phyloP scores from a whole-genome alignment of 2,329 filamentous ascomycete genomes.

The Phyllosticta citriasiana region DNA sequence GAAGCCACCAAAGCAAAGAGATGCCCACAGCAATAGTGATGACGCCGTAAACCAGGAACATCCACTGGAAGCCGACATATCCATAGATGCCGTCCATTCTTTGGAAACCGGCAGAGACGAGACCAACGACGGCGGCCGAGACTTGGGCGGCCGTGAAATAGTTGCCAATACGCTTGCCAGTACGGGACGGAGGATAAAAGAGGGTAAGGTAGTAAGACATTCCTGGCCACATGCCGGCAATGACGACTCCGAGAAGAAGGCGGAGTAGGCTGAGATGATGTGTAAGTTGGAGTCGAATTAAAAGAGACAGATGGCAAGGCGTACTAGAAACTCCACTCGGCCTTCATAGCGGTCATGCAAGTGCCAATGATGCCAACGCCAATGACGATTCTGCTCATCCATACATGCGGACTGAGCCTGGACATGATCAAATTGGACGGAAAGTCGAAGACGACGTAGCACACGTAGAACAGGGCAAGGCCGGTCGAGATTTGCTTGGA shows the following conservation, averaged over 20 bases:
- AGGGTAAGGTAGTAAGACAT: conserved; percentile 90
- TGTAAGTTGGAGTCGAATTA: conserved; percentile 10
- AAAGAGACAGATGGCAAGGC: conserved; percentile 15
- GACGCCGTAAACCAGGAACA: conserved; percentile 83
- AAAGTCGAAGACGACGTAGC: conserved; percentile 82
- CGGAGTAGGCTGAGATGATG: conserved; percentile 51
- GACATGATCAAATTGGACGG: conserved; percentile 88
- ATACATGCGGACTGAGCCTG: conserved; percentile 69
- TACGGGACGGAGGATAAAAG: conserved; percentile 81
- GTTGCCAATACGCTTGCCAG: conserved; percentile 76
- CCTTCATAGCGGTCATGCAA: conserved; percentile 72
- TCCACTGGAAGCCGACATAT: conserved; percentile 78
- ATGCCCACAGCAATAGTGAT: conserved; percentile 64
- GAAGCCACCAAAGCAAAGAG: conserved; percentile 77
- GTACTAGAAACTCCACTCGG: conserved; percentile 75
- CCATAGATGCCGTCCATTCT: conserved; percentile 73
- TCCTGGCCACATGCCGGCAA: conserved; percentile 90
- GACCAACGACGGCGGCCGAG: conserved; percentile 77
- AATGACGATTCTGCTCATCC: conserved; percentile 87
- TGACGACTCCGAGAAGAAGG: conserved; percentile 75
- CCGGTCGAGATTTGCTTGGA: conserved; percentile 73
- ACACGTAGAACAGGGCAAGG: conserved; percentile 81
- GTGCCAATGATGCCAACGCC: conserved; percentile 76
- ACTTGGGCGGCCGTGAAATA: conserved; percentile 87
- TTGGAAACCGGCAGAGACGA: conserved; percentile 86